Percentiles rank a stretch among this genome's conserved stretches.
Evolutionary conservation across 345 rosid genomes (phyloP).

Genomic region (Brassica incana): DNA sequence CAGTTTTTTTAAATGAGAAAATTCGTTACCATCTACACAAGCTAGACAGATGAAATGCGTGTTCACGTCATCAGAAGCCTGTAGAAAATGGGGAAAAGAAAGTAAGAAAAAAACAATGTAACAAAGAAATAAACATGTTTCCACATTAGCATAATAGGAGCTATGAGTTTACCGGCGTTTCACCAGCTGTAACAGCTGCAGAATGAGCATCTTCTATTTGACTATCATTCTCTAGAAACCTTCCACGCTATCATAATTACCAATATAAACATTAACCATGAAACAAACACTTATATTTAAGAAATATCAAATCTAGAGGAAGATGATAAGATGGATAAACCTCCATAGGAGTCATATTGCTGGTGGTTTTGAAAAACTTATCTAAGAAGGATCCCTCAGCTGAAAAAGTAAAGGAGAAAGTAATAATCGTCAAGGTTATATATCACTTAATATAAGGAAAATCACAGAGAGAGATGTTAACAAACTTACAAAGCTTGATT

Average conservation of each 20-base stretch:
- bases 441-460: background rate
- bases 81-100: conserved; percentile 20
- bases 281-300: background rate
- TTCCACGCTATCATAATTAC: conserved; percentile 56
- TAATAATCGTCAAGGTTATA: background rate
- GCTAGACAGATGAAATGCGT: conserved; percentile 87
- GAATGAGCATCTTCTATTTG: conserved; percentile 93
- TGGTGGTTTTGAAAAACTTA: conserved; percentile 71
- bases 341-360: conserved; percentile 70
- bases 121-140: conserved; percentile 1
- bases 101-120: background rate
- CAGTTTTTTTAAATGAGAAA: background rate
- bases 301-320: background rate
- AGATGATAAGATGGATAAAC: conserved; percentile 37
- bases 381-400: conserved; percentile 83
- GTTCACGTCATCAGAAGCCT: conserved; percentile 71
- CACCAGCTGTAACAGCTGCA: conserved; percentile 85
- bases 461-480: background rate
- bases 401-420: conserved; percentile 33
- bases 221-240: conserved; percentile 70
- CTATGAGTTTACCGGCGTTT: conserved; percentile 55
- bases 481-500: conserved; percentile 66
- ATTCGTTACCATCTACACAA: conserved; percentile 66
- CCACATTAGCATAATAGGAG: background rate
- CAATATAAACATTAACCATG: background rate